A percentile compares a stretch with the other conserved stretches of the same genome.
phyloP scores from a whole-genome alignment of 257 asterid species.

The Primulina eburnea region DNA sequence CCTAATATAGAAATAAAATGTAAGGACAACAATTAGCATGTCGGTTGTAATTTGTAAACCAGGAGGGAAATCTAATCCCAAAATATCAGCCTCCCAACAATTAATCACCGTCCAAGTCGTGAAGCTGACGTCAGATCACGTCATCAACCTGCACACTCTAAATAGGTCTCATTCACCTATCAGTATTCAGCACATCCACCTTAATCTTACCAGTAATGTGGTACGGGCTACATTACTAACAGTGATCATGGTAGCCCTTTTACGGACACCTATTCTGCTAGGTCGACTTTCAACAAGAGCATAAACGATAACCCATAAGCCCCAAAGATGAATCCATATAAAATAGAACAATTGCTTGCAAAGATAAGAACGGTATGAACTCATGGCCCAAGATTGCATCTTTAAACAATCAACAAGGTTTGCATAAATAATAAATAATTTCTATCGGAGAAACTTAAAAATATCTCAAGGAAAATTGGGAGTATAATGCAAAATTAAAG shows the following conservation, averaged over 20 bases:
- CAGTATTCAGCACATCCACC: background rate
- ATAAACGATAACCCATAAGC: background rate
- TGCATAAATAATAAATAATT: background rate
- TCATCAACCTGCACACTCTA: background rate
- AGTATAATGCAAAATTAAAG: conserved; percentile 16
- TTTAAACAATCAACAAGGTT: background rate
- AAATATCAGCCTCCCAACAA: too few relatives aligned
- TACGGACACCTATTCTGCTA: background rate
- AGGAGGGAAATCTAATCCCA: background rate
- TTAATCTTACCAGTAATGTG: too few relatives aligned
- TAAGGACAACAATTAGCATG: background rate
- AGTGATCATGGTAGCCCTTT: background rate
- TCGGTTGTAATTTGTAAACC: background rate
- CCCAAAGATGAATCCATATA: background rate
- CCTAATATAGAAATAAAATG: conserved; percentile 33
- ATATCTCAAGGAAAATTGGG: background rate
- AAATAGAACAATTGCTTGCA: background rate
- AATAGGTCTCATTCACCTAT: background rate
- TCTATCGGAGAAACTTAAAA: background rate
- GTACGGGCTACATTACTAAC: too few relatives aligned
- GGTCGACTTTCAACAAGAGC: background rate
- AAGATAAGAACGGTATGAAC: background rate
- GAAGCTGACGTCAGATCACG: background rate
- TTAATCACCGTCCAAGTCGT: background rate
- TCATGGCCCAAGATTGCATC: background rate